Conservation (phyloP, 306 rosid genomes). For the Dryas drummondii region DNA sequence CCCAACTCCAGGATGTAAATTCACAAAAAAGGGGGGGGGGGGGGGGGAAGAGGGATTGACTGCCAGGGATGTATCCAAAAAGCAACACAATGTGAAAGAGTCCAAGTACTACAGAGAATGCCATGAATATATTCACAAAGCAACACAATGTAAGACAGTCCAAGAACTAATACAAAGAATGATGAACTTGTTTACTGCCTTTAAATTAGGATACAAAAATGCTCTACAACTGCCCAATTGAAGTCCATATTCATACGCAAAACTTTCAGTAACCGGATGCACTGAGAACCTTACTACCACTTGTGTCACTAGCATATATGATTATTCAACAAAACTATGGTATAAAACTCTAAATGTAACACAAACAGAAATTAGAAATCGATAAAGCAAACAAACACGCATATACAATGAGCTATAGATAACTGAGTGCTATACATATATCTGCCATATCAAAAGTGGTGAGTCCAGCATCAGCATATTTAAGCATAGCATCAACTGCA, state of each 20-base stretch:
- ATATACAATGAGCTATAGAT: not conserved
- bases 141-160: not conserved
- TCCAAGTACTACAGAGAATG: not conserved
- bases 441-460: constrained; percentile 83
- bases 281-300: not conserved
- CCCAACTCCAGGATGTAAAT: not conserved
- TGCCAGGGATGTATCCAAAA: not conserved
- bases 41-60: not conserved
- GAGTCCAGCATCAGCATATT: constrained; percentile 72
- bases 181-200: not conserved
- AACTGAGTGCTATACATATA: constrained; percentile 49
- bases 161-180: not conserved
- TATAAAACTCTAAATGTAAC: not conserved
- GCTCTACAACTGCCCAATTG: not conserved
- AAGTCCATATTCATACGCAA: not conserved
- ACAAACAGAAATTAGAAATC: not conserved
- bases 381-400: not conserved
- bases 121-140: not conserved
- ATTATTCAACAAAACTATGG: not conserved
- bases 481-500: constrained; percentile 76
- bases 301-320: not conserved
- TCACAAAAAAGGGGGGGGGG: not conserved
- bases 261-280: no score
- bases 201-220: not conserved
- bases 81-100: not conserved